These are phyloP conservation scores for Crepidotus variabilis DNA, from an alignment of 768 basidiomycete species.

Conservation along the genomic window DNA sequence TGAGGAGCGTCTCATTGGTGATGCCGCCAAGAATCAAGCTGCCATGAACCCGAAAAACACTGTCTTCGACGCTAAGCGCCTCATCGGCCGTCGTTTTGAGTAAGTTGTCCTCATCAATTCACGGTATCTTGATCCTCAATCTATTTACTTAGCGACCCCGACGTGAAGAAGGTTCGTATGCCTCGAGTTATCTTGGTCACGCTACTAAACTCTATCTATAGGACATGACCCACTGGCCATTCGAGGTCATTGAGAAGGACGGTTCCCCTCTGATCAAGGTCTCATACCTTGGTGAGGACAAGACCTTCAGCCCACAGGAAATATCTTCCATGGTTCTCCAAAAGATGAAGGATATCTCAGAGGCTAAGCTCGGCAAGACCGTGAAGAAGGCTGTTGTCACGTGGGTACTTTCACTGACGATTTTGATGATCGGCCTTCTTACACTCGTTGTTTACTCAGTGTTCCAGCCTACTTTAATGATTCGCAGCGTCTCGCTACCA, in stretches of 20 bases:
- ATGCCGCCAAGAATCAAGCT: slow-evolving; percentile 98
- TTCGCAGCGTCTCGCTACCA: slow-evolving; percentile 98
- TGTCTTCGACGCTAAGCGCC: slow-evolving; percentile 98
- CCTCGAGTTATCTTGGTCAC: neutral
- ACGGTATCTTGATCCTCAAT: slow-evolving; percentile 1
- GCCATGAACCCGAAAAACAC: slow-evolving; percentile 99
- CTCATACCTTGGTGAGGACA: slow-evolving; percentile 90
- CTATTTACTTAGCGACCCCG: slow-evolving; percentile 63
- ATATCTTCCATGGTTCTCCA: slow-evolving; percentile 99
- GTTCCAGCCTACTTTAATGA: slow-evolving; percentile 99
- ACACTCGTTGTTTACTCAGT: slow-evolving; percentile 27
- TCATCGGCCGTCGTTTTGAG: slow-evolving; percentile 98
- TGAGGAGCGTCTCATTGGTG: slow-evolving; percentile 96
- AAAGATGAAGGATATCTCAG: slow-evolving; percentile 99
- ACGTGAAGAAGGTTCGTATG: slow-evolving; percentile 77
- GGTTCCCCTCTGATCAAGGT: slow-evolving; percentile 97
- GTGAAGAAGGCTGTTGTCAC: slow-evolving; percentile 99
- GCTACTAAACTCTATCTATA: slow-evolving; percentile 25
- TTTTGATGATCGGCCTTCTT: neutral
- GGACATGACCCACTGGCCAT: slow-evolving; percentile 98
- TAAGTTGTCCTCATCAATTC: slow-evolving; percentile 31
- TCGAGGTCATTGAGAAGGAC: slow-evolving; percentile 93
- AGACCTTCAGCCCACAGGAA: slow-evolving; percentile 97
- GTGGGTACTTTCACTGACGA: slow-evolving; percentile 43
- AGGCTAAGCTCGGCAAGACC: slow-evolving; percentile 97